Evolutionary conservation across 768 basidiomycete genomes (phyloP), one percentile per base, ranked within the genome.

Genomic region (Favolaschia claudopus): DNA sequence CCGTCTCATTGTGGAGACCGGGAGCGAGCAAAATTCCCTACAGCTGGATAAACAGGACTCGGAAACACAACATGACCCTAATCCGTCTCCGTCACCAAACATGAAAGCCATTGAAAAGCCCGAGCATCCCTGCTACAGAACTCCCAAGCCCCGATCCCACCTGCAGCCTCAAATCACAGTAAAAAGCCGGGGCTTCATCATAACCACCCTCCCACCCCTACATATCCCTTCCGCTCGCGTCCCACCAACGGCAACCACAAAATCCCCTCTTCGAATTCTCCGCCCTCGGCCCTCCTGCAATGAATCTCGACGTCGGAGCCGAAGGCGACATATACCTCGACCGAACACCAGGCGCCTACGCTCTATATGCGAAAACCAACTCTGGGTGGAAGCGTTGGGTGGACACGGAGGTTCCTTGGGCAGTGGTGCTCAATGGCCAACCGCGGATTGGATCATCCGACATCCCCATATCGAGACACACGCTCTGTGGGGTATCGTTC

Each of bases 401-500:
- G 6, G 48, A 58, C n/a, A 27, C 55, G 46, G 55, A 9, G 46
- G 49, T 7, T 8, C 15, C 2, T 24, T 57, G 12, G 38, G 24
- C 24, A n/a, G 3, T 7, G 14, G n/a, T n/a, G n/a, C n/a, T n/a
- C n/a, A 7, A 25, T 49, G 55, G 55, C 47, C 46, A 27, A 25
- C 48, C 15, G 15, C 7, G 3, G 32, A 34, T 17, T 57, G 55
- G 55, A 9, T 57, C 22, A 39, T 57, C 12, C 37, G 24, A 7
- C 55, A 48, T 40, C 55, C 55, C 2, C 46, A 57, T 10, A 20
- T 57, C 15, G 24, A 47, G 17, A 24, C 39, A 5, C n/a, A 19
- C 20, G 55, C 45, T 12, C 36, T 57, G 10, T 57, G 55, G 46
- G 32, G n/a, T n/a, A n/a, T n/a, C n/a, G n/a, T n/a, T n/a, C n/a